Evolutionary conservation across 1,139 yeast genomes (phyloP), one percentile per base, ranked within the genome.

Genomic region (Suhomyces terraborum): DNA sequence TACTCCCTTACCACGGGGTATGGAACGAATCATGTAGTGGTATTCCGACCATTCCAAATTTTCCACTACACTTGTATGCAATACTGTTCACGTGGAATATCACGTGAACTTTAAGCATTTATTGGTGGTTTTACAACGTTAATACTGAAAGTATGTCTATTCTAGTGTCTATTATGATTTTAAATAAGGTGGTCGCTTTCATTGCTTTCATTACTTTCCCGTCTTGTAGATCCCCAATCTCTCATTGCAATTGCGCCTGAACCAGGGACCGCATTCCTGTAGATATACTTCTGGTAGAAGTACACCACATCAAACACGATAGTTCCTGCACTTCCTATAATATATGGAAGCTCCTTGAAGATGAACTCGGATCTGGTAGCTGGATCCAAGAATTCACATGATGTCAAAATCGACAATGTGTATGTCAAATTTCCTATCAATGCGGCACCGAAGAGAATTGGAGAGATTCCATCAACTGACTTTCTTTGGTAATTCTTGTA

Each of bases 241-340:
- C 59, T 62, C 53, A 67, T 47, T 2, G 48, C 45, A 59, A 69
- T 63, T 20, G 53, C 56, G 10, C 49, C 35, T 1, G 71, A 61
- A 35, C 59, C 55, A 12, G 40, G 49, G 3, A 66, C 67, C 3
- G 57, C 51, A 35, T 59, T 43, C 41, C 67, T 56, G 50, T 73
- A 73, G 8, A 72, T 42, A 43, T 59, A 62, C 40, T 74, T 60
- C 59, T 91, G 98, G 58, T 79, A 77, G 53, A 91, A 84, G 58
- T 88, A 89, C 12, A 79, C 65, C 23, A 80, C 50, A 59, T 91
- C 98, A 62, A 89, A 88, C 4, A 82, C 52, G 18, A 91, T 77
- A 0, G 97, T 89, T 4, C 97, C 97, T 0, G 91, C 78, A 49
- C 95, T 84, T 0, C 97, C 97, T 22, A 89, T 54, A 18, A 91